phyloP scores from a whole-genome alignment of 306 rosid genomes.

The Rosa lucieae region DNA sequence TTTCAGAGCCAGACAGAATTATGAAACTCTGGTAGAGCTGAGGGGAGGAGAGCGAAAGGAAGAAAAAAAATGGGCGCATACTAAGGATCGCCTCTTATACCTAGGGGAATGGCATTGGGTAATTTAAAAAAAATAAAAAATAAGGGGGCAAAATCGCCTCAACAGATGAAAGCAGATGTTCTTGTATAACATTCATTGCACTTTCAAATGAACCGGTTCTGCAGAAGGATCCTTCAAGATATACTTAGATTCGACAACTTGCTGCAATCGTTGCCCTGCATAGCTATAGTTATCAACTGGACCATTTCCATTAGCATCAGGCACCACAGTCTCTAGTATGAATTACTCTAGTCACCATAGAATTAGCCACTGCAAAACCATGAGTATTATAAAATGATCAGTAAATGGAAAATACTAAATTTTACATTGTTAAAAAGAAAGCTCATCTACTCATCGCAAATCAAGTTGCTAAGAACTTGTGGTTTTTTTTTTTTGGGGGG shows the following conservation, averaged over 20 bases:
- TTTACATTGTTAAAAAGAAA: conserved; percentile 2
- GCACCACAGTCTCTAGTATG: conserved; percentile 64
- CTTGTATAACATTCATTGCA: conserved; percentile 47
- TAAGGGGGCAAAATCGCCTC: conserved; percentile 30
- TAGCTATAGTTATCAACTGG: conserved; percentile 56
- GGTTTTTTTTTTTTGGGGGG: too few relatives aligned
- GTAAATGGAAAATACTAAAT: not conserved
- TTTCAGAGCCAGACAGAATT: too few relatives aligned
- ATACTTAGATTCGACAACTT: conserved; percentile 54
- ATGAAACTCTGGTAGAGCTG: too few relatives aligned
- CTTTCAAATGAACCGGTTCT: conserved; percentile 63
- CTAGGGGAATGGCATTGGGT: too few relatives aligned
- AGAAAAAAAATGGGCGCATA: too few relatives aligned
- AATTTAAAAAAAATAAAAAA: too few relatives aligned
- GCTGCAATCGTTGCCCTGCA: conserved; percentile 63
- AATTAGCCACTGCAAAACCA: conserved; percentile 62
- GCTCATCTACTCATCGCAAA: conserved; percentile 15
- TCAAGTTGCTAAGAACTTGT: not conserved
- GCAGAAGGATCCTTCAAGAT: not conserved
- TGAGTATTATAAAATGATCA: conserved; percentile 22
- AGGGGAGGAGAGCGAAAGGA: too few relatives aligned
- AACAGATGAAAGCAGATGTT: conserved; percentile 55
- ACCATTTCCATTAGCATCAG: conserved; percentile 72
- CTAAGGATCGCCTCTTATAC: too few relatives aligned
- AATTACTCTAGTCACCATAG: conserved; percentile 60